These are phyloP conservation scores for Mariannaea elegans DNA, from an alignment of 2,329 filamentous ascomycete genomes.

Conservation along the genomic window DNA sequence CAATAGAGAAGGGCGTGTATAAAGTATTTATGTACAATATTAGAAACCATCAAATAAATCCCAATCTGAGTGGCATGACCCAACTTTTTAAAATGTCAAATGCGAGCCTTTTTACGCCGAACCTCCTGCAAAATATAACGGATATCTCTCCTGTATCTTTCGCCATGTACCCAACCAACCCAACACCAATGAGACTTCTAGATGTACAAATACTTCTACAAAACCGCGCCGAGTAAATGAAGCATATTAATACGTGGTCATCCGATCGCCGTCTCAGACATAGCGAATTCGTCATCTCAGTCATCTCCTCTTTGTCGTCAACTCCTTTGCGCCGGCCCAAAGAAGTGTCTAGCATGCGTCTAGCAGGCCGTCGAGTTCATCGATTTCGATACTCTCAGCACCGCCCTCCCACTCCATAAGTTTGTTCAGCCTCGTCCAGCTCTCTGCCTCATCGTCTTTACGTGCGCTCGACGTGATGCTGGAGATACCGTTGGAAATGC, in stretches of 20 bases:
- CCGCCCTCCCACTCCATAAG: conserved; percentile 70
- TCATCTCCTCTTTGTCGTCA: conserved; percentile 27
- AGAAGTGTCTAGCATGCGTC: conserved; percentile 68
- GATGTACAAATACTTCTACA: conserved; percentile 44
- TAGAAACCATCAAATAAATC: conserved; percentile 27
- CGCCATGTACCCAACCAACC: conserved; percentile 33
- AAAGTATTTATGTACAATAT: conserved; percentile 38
- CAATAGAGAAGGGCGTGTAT: conserved; percentile 34
- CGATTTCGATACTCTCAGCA: conserved; percentile 89
- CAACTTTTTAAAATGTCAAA: conserved; percentile 31
- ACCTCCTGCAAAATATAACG: conserved; percentile 8
- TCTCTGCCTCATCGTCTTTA: conserved; percentile 51
- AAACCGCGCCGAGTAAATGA: conserved; percentile 37
- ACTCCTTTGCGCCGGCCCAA: conserved; percentile 33
- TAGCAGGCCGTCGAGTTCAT: conserved; percentile 90
- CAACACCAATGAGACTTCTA: conserved; percentile 38
- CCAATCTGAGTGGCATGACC: conserved; percentile 41
- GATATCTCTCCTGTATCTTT: conserved; percentile 22
- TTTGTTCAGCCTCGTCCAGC: conserved; percentile 52
- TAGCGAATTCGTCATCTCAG: conserved; percentile 33
- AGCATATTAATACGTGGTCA: conserved; percentile 34
- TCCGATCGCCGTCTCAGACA: conserved; percentile 38
- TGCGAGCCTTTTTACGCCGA: conserved; percentile 31
- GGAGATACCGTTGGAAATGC: conserved; percentile 30
- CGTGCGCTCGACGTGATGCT: conserved; percentile 39